Conservation (phyloP, 2,329 filamentous ascomycete species). For the Clonostachys rhizophaga region DNA sequence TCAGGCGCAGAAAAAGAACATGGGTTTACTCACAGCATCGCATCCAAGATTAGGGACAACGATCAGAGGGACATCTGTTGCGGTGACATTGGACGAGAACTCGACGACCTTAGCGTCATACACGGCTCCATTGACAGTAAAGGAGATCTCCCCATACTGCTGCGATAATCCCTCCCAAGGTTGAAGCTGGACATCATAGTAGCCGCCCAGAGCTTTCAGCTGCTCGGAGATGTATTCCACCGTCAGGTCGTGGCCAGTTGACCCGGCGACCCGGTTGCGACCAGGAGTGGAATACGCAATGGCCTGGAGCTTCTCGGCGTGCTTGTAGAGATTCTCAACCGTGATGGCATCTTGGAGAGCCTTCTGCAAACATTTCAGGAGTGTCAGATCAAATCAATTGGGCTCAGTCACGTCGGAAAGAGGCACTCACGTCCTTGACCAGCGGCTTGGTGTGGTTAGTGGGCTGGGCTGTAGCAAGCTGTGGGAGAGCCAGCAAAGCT, state of each 20-base stretch:
- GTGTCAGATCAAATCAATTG: too few relatives aligned
- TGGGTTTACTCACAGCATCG: slow-evolving; percentile 11
- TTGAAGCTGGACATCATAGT: slow-evolving; percentile 22
- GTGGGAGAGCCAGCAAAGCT: too few relatives aligned
- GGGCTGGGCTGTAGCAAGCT: too few relatives aligned
- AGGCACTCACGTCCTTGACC: too few relatives aligned
- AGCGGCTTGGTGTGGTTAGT: too few relatives aligned
- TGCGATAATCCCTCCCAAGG: slow-evolving; percentile 17
- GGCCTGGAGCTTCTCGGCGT: slow-evolving; percentile 18
- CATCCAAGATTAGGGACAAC: slow-evolving; percentile 45
- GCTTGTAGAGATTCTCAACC: slow-evolving; percentile 16
- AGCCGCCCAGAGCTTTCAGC: slow-evolving; percentile 21
- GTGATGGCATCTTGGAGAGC: slow-evolving; percentile 13
- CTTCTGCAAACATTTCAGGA: slow-evolving; percentile 7
- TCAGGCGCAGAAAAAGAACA: neutral
- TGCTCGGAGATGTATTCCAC: slow-evolving; percentile 24
- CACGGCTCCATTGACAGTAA: slow-evolving; percentile 12
- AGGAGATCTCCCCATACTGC: slow-evolving; percentile 7
- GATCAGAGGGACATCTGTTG: slow-evolving; percentile 28
- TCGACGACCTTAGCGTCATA: slow-evolving; percentile 7
- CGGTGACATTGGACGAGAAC: slow-evolving; percentile 32
- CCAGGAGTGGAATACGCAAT: slow-evolving; percentile 19
- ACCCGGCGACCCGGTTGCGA: slow-evolving; percentile 23
- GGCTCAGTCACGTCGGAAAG: too few relatives aligned
- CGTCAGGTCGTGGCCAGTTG: slow-evolving; percentile 23